Base-by-base conservation (phyloP, 805 yeast species). In the Crinitomyces ghanaensis region DNA sequence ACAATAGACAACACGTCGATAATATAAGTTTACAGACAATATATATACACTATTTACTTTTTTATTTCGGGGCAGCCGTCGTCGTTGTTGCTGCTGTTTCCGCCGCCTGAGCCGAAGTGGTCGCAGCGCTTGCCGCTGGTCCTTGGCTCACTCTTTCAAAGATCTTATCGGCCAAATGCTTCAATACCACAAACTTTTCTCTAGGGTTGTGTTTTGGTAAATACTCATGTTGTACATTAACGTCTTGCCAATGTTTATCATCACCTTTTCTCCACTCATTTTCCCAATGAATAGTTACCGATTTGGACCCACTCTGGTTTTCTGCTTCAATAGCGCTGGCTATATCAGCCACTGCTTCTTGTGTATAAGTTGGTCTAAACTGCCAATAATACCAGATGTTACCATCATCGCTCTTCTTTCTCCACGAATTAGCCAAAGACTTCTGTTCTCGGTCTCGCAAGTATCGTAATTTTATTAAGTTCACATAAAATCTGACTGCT, bases 271-370 rank as follows among this genome's bases (percentile, higher is more conserved):
- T 70, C 93, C 93, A 85, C 34, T 71, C 62, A 44, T 74, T 73
- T 48, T 84, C 95, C 97, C 97, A 86, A 46, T 64, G 67, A 16
- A 84, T 62, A 28, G 62, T 69, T 24, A 77, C 62, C 8, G 5
- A 6, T n/a, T n/a, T n/a, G n/a, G n/a, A n/a, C n/a, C n/a, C n/a
- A n/a, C n/a, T n/a, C 7, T 8, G 19, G 36, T 42, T 27, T 31
- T 40, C 26, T 40, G 74, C 77, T 36, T 78, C 85, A n/a, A 78
- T 62, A 7, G 77, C 76, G 33, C 73, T 66, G 20, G 73, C 60
- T 43, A 86, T 60, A 57, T 86, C 97, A 4, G 95, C 82, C 19
- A 83, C 84, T 1, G 95, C 80, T 56, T 86, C 96, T 55, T 83
- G 94, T 8, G 93, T 66, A 58, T 77, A 82, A 0, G 91, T 75